phyloP scores from a whole-genome alignment of 2,329 filamentous ascomycete genomes.

The Aspergillus quadricinctus region DNA sequence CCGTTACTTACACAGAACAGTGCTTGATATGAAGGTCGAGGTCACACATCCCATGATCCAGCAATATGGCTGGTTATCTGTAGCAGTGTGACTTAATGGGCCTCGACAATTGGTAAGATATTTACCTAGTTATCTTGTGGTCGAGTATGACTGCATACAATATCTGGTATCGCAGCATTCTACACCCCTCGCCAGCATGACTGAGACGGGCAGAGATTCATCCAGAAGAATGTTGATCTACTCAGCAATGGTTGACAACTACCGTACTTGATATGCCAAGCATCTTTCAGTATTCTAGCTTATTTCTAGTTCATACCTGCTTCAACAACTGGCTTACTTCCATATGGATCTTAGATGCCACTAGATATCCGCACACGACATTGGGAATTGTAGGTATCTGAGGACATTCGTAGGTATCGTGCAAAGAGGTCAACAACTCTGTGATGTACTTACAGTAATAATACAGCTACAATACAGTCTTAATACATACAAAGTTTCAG shows the following conservation, averaged over 20 bases:
- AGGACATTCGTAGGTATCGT: neutral
- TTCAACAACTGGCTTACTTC: neutral
- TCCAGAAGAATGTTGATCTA: constrained; percentile 1
- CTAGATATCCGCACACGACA: neutral
- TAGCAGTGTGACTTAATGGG: neutral
- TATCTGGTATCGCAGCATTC: constrained; percentile 11
- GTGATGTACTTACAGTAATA: neutral
- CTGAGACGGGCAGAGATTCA: constrained; percentile 3
- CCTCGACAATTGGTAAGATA: neutral
- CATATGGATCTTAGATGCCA: neutral
- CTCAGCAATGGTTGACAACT: neutral
- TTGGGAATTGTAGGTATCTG: neutral
- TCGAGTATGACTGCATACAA: neutral
- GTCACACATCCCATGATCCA: neutral
- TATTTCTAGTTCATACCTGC: neutral
- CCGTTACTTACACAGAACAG: neutral
- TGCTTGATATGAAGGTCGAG: neutral
- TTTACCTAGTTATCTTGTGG: neutral
- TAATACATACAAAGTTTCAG: constrained; percentile 6
- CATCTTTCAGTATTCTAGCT: neutral
- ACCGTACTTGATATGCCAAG: neutral
- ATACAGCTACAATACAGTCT: neutral
- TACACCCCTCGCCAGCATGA: constrained; percentile 17
- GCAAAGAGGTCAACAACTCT: neutral
- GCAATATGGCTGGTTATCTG: neutral